phyloP scores from a whole-genome alignment of 306 rosid species.

The Casuarina cunninghamiana region DNA sequence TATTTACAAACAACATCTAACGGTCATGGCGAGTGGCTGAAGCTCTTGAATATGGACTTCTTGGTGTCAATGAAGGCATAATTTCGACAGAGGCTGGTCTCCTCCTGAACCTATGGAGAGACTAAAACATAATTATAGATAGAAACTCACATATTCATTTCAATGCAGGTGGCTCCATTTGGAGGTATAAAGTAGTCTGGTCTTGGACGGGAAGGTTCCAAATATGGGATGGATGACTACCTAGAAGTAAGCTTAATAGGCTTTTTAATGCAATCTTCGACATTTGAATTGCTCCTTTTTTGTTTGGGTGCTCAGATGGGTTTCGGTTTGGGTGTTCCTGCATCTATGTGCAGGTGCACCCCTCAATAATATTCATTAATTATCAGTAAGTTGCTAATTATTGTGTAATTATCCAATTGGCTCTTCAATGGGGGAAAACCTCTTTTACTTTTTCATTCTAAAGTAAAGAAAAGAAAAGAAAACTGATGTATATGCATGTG shows the following conservation, averaged over 20 bases:
- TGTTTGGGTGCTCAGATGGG: not conserved
- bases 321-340: not conserved
- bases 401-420: not conserved
- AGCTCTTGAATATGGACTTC: constrained; percentile 94
- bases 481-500: not conserved
- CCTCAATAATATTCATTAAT: not conserved
- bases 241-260: constrained; percentile 58
- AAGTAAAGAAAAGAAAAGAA: not conserved
- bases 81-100: constrained; percentile 84
- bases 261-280: constrained; percentile 11
- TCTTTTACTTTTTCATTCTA: not conserved
- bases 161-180: constrained; percentile 89
- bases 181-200: constrained; percentile 98
- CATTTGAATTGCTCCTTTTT: not conserved
- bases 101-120: constrained; percentile 20
- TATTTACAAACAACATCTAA: constrained; percentile 81
- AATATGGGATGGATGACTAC: constrained; percentile 95
- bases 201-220: constrained; percentile 97
- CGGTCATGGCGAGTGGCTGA: constrained; percentile 97
- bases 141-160: constrained; percentile 14
- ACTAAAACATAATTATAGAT: constrained; percentile 10
- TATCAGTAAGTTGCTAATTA: not conserved
- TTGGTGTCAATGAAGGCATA: constrained; percentile 87
- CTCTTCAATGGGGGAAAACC: not conserved
- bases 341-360: not conserved